Evolutionary conservation across 208 protist species (phyloP).

Genomic region (Angomonas desouzai): DNA sequence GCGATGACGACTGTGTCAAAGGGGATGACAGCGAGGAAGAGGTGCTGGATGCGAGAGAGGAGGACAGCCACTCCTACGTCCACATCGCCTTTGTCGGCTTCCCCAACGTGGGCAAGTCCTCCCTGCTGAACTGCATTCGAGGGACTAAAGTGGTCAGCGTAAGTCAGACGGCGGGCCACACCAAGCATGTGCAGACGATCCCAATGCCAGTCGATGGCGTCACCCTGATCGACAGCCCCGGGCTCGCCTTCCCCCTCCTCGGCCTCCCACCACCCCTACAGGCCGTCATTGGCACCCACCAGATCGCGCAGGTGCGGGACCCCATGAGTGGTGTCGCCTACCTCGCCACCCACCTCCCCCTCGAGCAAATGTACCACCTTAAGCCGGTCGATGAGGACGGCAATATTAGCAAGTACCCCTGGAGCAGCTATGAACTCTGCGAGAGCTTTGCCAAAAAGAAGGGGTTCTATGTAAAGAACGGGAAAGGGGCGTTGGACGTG

Average conservation of each 20-base stretch:
- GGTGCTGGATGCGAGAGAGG: constrained; percentile 19
- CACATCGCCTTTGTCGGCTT: constrained; percentile 89
- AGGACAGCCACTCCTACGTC: constrained; percentile 26
- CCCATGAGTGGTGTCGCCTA: constrained; percentile 91
- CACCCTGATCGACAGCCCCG: constrained; percentile 94
- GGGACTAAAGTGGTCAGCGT: constrained; percentile 94
- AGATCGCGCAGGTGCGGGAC: constrained; percentile 96
- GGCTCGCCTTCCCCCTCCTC: constrained; percentile 89
- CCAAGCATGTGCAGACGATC: constrained; percentile 97
- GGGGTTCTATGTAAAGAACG: constrained; percentile 80
- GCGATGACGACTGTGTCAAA: not conserved
- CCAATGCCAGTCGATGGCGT: constrained; percentile 78
- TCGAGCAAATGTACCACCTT: constrained; percentile 91
- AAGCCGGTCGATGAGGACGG: constrained; percentile 50
- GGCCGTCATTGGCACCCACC: constrained; percentile 93
- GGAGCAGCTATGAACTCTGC: constrained; percentile 88
- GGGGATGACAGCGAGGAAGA: constrained; percentile 8
- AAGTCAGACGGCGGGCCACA: constrained; percentile 95
- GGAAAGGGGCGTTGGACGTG: constrained; percentile 80
- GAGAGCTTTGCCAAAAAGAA: constrained; percentile 91
- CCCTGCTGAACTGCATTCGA: constrained; percentile 94
- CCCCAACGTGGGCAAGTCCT: constrained; percentile 95
- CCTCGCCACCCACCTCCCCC: constrained; percentile 84
- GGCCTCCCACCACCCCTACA: constrained; percentile 82
- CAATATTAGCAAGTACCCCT: constrained; percentile 26